Evolutionary conservation across 805 yeast genomes (phyloP).

Genomic region (Saccharomyces paradoxus): DNA sequence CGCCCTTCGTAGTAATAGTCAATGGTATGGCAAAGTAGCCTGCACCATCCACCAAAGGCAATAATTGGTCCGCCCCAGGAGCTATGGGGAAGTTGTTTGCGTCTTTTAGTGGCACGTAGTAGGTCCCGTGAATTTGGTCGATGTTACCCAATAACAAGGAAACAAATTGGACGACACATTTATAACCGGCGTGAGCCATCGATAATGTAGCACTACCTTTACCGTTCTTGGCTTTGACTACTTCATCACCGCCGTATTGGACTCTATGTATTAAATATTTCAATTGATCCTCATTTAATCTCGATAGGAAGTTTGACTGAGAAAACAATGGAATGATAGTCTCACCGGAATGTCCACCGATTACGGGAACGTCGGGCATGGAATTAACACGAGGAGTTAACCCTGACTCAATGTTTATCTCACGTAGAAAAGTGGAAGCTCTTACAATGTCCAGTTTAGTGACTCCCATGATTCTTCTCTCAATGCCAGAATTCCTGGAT

Average conservation of each 20-base stretch:
- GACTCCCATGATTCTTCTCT: conserved; percentile 74
- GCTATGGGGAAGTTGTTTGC: conserved; percentile 40
- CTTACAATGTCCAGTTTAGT: conserved; percentile 83
- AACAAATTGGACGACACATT: conserved; percentile 51
- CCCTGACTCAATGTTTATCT: conserved; percentile 30
- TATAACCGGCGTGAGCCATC: conserved; percentile 91
- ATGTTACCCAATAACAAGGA: conserved; percentile 29
- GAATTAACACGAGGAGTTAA: conserved; percentile 39
- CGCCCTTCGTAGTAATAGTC: conserved; percentile 44
- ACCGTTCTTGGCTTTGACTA: conserved; percentile 90
- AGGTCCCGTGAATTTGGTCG: conserved; percentile 41
- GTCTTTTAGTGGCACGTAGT: conserved; percentile 41
- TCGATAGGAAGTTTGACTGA: conserved; percentile 31
- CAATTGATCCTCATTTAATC: conserved; percentile 30
- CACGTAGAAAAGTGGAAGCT: conserved; percentile 65
- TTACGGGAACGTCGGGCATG: conserved; percentile 53
- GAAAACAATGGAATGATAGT: conserved; percentile 80
- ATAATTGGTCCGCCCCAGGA: conserved; percentile 15
- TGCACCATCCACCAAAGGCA: conserved; percentile 14
- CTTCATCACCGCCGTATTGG: conserved; percentile 96
- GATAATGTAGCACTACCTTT: conserved; percentile 91
- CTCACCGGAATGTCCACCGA: conserved; percentile 94
- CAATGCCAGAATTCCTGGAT: conserved; percentile 48
- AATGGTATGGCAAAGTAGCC: conserved; percentile 60
- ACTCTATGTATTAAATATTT: conserved; percentile 75